Percentiles rank a stretch among this genome's conserved stretches.
Conservation (phyloP, 148 eudicot genomes). For the Cornus kousa region DNA sequence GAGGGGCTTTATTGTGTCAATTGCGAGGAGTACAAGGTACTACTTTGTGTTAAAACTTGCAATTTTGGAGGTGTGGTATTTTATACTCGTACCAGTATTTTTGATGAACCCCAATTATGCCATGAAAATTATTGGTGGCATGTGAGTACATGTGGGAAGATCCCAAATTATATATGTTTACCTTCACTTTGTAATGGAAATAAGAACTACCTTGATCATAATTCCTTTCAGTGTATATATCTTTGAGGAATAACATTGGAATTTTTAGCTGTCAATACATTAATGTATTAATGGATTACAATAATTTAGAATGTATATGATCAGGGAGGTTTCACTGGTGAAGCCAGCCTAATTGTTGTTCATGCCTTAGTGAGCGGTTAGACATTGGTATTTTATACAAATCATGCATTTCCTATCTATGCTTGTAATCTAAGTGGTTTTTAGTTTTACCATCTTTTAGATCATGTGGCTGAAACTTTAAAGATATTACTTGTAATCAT, state of each 20-base stretch:
- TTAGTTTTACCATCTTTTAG: neutral
- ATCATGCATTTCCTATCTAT: neutral
- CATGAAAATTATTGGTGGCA: neutral
- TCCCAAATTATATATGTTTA: neutral
- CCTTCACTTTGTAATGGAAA: neutral
- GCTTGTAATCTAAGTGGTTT: neutral
- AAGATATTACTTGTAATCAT: neutral
- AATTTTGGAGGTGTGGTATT: neutral
- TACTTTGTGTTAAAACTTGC: neutral
- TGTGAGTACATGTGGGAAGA: neutral
- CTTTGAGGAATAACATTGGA: neutral
- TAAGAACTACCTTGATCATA: neutral
- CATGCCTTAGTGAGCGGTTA: neutral
- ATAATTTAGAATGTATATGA: neutral
- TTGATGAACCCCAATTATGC: neutral
- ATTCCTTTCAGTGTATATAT: neutral
- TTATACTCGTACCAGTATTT: neutral
- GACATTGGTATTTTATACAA: neutral
- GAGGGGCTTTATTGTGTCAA: constrained; percentile 96
- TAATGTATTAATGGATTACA: neutral
- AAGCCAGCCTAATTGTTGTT: neutral
- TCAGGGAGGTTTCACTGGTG: neutral
- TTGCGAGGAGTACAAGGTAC: constrained; percentile 96
- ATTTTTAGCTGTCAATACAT: neutral
- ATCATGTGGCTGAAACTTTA: neutral